These are phyloP conservation scores for Phlyctochytrium planicorne DNA, from an alignment of 192 early-diverging fungal species.

Conservation along the genomic window DNA sequence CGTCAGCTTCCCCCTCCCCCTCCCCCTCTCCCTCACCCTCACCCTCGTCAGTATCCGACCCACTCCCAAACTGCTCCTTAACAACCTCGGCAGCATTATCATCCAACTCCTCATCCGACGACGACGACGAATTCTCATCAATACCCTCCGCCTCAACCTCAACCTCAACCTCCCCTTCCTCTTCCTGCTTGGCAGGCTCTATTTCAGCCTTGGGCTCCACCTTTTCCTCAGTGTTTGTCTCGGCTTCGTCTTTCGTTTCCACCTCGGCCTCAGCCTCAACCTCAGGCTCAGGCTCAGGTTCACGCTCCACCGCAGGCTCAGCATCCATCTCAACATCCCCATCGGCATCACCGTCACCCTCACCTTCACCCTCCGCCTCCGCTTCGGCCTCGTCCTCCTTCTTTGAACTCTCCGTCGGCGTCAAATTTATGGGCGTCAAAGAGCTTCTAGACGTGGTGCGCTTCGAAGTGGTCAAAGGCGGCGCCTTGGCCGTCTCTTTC, in stretches of 20 bases:
- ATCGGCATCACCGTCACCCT: not conserved
- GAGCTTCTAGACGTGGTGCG: no score
- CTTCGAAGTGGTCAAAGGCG: not conserved
- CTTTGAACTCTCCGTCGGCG: not conserved
- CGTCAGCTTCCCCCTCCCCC: conserved; percentile 5
- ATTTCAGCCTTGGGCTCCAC: not conserved
- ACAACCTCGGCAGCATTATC: not conserved
- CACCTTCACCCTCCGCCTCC: not conserved
- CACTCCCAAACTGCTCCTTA: not conserved
- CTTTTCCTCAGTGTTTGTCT: not conserved
- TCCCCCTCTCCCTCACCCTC: conserved; percentile 12
- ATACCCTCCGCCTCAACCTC: not conserved
- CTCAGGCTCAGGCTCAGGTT: not conserved
- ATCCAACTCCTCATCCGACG: not conserved
- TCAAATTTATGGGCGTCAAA: no score
- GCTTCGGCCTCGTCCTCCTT: not conserved
- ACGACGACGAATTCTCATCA: not conserved
- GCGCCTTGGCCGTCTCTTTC: not conserved
- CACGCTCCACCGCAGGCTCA: not conserved
- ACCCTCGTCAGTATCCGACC: not conserved
- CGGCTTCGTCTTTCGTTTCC: not conserved
- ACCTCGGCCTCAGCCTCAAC: no score
- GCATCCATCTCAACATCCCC: not conserved
- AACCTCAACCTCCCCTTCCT: not conserved
- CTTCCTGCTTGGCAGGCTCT: not conserved